These are phyloP conservation scores for Leccinum uliginosum DNA, from an alignment of 768 basidiomycete genomes.

Conservation along the genomic window DNA sequence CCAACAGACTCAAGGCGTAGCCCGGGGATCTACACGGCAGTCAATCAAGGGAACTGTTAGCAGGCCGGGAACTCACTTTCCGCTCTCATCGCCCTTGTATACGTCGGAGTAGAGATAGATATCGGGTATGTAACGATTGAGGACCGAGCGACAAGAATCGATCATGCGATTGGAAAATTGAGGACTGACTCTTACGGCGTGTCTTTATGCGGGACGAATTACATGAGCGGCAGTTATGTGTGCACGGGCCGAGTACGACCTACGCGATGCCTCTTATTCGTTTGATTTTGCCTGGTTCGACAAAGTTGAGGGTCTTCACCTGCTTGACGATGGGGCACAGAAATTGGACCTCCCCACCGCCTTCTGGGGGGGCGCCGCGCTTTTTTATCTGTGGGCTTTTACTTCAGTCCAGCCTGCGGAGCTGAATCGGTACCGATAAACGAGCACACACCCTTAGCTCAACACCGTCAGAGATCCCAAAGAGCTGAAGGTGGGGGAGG, in stretches of 20 bases:
- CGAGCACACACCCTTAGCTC: constrained; percentile 67
- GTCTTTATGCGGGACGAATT: constrained; percentile 42
- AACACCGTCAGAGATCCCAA: constrained; percentile 85
- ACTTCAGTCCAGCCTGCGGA: background rate
- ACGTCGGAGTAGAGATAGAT: constrained; percentile 98
- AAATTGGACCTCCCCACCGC: constrained; percentile 93
- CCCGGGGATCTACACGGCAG: constrained; percentile 75
- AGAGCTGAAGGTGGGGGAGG: constrained; percentile 83
- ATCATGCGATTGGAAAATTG: constrained; percentile 99
- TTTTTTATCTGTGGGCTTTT: constrained; percentile 71
- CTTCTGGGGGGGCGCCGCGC: constrained; percentile 85
- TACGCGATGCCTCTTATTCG: constrained; percentile 95
- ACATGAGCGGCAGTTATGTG: background rate
- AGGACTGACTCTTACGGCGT: constrained; percentile 94
- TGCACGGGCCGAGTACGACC: constrained; percentile 31
- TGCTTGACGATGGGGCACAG: constrained; percentile 90
- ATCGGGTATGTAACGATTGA: constrained; percentile 97
- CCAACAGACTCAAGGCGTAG: constrained; percentile 85
- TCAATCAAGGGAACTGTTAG: background rate
- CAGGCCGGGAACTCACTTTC: constrained; percentile 64
- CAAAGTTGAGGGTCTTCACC: constrained; percentile 88
- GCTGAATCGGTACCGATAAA: background rate
- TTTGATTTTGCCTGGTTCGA: constrained; percentile 87
- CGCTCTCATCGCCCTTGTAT: constrained; percentile 95
- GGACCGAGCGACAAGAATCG: constrained; percentile 84